These are phyloP conservation scores for Areca catechu DNA, from an alignment of 176 grass and related monocot genomes.

Conservation along the genomic window DNA sequence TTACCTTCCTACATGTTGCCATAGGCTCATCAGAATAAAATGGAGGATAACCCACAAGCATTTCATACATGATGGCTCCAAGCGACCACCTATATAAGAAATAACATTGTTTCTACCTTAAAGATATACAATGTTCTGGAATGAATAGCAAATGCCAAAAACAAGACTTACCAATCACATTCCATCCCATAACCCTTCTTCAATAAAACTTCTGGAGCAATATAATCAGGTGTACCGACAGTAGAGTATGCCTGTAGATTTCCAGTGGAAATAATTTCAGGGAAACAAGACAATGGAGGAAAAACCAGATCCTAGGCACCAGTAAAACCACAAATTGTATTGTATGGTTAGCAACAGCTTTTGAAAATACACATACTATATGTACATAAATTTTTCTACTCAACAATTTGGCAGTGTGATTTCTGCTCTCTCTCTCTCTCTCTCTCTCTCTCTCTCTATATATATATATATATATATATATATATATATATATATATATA, in stretches of 20 bases:
- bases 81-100: conserved; percentile 81
- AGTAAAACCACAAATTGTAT: too few species aligned
- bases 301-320: too few species aligned
- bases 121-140: conserved; percentile 18
- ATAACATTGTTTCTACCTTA: conserved; percentile 5
- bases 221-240: conserved; percentile 97
- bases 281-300: background rate
- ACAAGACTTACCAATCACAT: conserved; percentile 76
- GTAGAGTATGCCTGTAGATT: conserved; percentile 82
- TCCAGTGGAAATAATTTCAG: background rate
- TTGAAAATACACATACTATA: too few species aligned
- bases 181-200: conserved; percentile 99
- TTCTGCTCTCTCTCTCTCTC: too few species aligned
- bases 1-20: conserved; percentile 98
- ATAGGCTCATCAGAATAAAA: conserved; percentile 98
- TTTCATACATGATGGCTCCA: conserved; percentile 98
- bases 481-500: too few species aligned
- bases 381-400: too few species aligned
- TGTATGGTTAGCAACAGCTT: too few species aligned
- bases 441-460: too few species aligned
- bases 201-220: conserved; percentile 93
- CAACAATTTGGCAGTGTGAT: too few species aligned
- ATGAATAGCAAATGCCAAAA: conserved; percentile 3
- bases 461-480: too few species aligned
- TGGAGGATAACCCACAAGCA: conserved; percentile 95